Percentiles rank a stretch among this genome's conserved stretches.
These are phyloP conservation scores for Quercus engelmannii DNA, from an alignment of 306 rosid genomes.

Conservation along the genomic window DNA sequence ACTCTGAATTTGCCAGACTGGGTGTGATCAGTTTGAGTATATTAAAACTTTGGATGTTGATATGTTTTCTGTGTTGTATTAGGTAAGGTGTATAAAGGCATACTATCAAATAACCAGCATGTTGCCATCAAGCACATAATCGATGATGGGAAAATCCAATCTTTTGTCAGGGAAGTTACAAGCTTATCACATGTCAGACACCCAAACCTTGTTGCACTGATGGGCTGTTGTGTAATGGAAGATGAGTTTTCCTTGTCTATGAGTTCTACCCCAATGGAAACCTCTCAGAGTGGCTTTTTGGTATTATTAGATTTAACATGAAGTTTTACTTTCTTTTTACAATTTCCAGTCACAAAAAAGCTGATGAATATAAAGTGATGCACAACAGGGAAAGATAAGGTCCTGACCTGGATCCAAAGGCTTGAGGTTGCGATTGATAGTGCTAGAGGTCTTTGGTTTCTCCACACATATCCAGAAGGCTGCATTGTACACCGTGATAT, in stretches of 20 bases:
- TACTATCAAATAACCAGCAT: constrained; percentile 42
- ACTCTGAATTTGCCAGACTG: background rate
- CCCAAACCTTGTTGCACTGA: constrained; percentile 52
- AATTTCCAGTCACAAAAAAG: background rate
- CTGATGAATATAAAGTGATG: background rate
- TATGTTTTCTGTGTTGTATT: background rate
- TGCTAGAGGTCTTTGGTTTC: constrained; percentile 67
- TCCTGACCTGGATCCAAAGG: constrained; percentile 59
- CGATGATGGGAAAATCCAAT: constrained; percentile 44
- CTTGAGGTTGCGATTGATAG: constrained; percentile 52
- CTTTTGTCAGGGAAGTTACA: constrained; percentile 61
- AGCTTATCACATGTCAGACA: constrained; percentile 58
- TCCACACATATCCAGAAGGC: constrained; percentile 53
- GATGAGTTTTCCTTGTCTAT: constrained; percentile 62
- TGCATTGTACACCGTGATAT: constrained; percentile 69
- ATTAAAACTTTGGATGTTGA: background rate
- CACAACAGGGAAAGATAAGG: constrained; percentile 42
- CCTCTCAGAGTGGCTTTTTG: constrained; percentile 70
- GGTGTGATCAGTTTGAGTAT: background rate
- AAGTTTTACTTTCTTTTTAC: background rate
- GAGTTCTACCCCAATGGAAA: constrained; percentile 59
- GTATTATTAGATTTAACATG: constrained; percentile 13
- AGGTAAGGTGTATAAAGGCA: constrained; percentile 61
- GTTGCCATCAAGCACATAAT: constrained; percentile 65
- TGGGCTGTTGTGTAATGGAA: constrained; percentile 39